Percentiles rank a stretch among this genome's conserved stretches.
These are phyloP conservation scores for Atalantia buxifolia DNA, from an alignment of 345 rosid genomes.

Conservation along the genomic window DNA sequence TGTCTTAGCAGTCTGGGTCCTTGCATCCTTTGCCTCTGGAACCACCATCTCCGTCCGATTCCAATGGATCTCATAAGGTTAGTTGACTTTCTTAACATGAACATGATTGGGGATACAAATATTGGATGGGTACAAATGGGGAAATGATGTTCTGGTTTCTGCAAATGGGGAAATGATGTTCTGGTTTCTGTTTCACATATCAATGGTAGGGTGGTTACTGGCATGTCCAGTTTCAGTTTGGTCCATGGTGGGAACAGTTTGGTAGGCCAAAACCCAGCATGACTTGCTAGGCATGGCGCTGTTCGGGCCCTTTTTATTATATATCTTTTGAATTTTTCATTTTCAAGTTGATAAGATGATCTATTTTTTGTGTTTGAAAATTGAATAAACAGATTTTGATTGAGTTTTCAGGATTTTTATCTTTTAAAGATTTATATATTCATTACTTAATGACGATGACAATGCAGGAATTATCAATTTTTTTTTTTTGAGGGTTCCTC, in stretches of 20 bases:
- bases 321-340: background rate
- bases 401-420: background rate
- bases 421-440: background rate
- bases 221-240: background rate
- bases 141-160: background rate
- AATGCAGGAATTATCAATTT: background rate
- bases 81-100: constrained; percentile 13
- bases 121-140: background rate
- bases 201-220: background rate
- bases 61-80: constrained; percentile 54
- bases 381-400: background rate
- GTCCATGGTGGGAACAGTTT: background rate
- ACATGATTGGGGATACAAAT: background rate
- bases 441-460: background rate
- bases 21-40: constrained; percentile 49
- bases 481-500: too few relatives aligned
- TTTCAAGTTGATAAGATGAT: background rate
- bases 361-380: background rate
- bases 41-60: constrained; percentile 29
- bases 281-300: background rate
- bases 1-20: constrained; percentile 40
- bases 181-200: background rate
- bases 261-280: background rate
- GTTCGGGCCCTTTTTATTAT: background rate
- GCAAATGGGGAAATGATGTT: background rate